Percentiles rank a stretch among this genome's conserved stretches.
phyloP scores from a whole-genome alignment of 2,329 filamentous ascomycete genomes.

The Hypomyces rosellus region DNA sequence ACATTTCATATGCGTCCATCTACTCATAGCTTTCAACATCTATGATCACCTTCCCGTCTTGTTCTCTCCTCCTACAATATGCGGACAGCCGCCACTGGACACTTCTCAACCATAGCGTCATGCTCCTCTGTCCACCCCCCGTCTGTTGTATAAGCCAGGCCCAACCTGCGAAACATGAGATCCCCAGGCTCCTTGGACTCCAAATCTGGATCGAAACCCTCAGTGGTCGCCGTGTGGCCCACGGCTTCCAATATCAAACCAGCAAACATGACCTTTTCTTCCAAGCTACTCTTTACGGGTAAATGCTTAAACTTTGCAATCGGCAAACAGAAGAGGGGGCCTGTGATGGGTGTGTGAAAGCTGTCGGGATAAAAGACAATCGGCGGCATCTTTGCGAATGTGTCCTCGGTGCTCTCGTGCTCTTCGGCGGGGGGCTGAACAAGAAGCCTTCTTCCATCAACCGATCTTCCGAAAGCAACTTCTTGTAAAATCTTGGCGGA shows the following conservation, averaged over 20 bases:
- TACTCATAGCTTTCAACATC: too few relatives aligned
- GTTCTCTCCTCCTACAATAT: not conserved
- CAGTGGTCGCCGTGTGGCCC: slow-evolving; percentile 4
- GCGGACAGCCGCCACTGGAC: not conserved
- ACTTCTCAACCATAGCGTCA: not conserved
- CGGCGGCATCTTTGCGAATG: not conserved
- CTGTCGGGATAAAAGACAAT: slow-evolving; percentile 8
- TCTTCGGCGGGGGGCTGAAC: not conserved
- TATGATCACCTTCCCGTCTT: too few relatives aligned
- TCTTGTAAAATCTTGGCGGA: slow-evolving; percentile 2
- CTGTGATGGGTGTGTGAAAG: not conserved
- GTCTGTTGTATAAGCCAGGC: slow-evolving; percentile 8
- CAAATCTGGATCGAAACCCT: slow-evolving; percentile 4
- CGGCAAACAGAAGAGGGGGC: not conserved
- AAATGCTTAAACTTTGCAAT: slow-evolving; percentile 8
- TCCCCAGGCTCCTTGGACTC: slow-evolving; percentile 1
- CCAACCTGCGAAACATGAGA: slow-evolving; percentile 4
- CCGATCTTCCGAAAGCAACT: not conserved
- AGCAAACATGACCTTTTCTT: slow-evolving; percentile 4
- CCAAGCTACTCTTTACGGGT: not conserved
- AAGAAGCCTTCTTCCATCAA: not conserved
- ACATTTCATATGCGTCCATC: too few relatives aligned
- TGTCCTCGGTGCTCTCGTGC: not conserved
- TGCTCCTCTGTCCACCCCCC: slow-evolving; percentile 3
- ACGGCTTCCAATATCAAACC: slow-evolving; percentile 5